These are phyloP conservation scores for Harrya chromipes DNA, from an alignment of 768 basidiomycete species.

Conservation along the genomic window DNA sequence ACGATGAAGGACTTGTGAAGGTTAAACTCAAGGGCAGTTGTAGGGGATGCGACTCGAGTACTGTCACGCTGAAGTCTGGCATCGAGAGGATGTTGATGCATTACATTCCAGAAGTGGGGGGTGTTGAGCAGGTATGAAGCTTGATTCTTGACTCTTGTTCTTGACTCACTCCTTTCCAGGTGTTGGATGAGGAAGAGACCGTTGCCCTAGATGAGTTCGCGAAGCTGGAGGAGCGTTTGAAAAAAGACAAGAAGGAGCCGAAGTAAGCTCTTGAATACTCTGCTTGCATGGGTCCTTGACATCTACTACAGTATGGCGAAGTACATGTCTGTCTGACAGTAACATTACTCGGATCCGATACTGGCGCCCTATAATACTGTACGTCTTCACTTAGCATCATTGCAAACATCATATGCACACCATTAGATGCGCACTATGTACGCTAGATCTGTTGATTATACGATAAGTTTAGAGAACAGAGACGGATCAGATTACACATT, in stretches of 20 bases:
- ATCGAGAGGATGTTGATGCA: conserved; percentile 99
- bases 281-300: conserved; percentile 1
- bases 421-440: too few relatives aligned
- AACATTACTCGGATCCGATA: background rate
- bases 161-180: conserved; percentile 41
- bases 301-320: conserved; percentile 59
- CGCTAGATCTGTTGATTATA: too few relatives aligned
- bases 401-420: too few relatives aligned
- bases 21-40: conserved; percentile 97
- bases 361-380: background rate
- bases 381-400: too few relatives aligned
- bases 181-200: conserved; percentile 86
- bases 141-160: background rate
- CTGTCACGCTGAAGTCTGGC: conserved; percentile 93
- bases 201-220: conserved; percentile 86
- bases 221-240: conserved; percentile 76
- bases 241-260: conserved; percentile 42
- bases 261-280: conserved; percentile 37
- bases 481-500: too few relatives aligned
- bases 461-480: too few relatives aligned
- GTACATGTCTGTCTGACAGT: conserved; percentile 70
- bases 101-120: conserved; percentile 95
- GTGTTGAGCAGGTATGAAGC: conserved; percentile 71
- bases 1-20: conserved; percentile 77
- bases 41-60: conserved; percentile 89